Evolutionary conservation across 2,329 filamentous ascomycete genomes (phyloP), one percentile per base, ranked within the genome.

Genomic region (Colletotrichum australisinense): DNA sequence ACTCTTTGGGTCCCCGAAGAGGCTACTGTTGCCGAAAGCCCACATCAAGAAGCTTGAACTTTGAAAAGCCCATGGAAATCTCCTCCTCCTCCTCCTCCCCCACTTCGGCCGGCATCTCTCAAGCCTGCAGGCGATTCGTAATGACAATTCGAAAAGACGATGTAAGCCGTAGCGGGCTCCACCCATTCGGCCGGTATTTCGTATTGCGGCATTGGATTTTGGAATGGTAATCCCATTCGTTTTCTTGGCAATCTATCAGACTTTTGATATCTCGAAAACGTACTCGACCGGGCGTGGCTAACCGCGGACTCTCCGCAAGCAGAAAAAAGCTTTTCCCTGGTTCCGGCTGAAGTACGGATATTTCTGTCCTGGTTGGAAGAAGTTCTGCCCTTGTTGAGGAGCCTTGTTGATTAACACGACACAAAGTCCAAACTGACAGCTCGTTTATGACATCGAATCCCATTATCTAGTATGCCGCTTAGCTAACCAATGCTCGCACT

Each of bases 11-110:
- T 32, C 32, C 30, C 49, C 59, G 49, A 46, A 53, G 32, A 35
- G 49, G 26, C 24, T 26, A 57, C 38, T 28, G 32, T 30, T 38
- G 26, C 55, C 62, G 55, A 68, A 68, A 38, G 30, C 60, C 67
- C 67, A 65, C 67, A 69, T 64, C 26, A 12, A 56, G 24, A 69
- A 35, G 53, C 67, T 59, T 64, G 60, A 26, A 53, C 14, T 42
- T 42, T 42, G 38, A 42, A 42, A 19, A 14, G 32, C 32, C 38
- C 5, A 42, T 42, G 38, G 14, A 16, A 42, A 42, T 42, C 38
- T 42, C 38, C 14, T 42, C 32, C 32, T 42, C 38, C 14, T 42
- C 32, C 32, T 42, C 38, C 38, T 16, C 38, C 38, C 35, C 35
- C 38, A 19, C 38, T 11, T 14, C 38, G 16, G 14, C 38, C 38